Evolutionary conservation across 768 basidiomycete genomes (phyloP).

Genomic region (Trametopsis cervina): DNA sequence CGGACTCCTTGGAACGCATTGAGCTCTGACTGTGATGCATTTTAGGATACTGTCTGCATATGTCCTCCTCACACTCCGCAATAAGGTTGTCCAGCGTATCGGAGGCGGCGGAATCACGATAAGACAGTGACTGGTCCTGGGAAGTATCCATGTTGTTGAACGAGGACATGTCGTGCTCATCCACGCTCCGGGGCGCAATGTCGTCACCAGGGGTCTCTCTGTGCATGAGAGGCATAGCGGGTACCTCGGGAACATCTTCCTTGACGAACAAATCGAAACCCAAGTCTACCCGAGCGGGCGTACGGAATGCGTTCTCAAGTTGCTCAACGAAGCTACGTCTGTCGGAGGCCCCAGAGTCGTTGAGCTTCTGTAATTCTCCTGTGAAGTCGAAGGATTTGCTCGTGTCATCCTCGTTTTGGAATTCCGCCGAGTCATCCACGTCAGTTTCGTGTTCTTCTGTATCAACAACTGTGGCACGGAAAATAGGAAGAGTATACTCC

Average conservation of each 20-base stretch:
- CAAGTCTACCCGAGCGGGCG: slow-evolving; percentile 63
- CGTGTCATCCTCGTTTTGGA: slow-evolving; percentile 39
- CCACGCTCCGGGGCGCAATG: slow-evolving; percentile 19
- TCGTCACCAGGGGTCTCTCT: slow-evolving; percentile 16
- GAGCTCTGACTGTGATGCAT: slow-evolving; percentile 22
- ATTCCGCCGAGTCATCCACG: slow-evolving; percentile 42
- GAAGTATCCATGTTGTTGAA: slow-evolving; percentile 10
- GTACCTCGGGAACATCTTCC: slow-evolving; percentile 47
- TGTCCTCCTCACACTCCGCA: slow-evolving; percentile 24
- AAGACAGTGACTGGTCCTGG: slow-evolving; percentile 4
- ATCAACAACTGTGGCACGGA: slow-evolving; percentile 39
- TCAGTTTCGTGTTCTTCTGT: slow-evolving; percentile 30
- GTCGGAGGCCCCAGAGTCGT: slow-evolving; percentile 63
- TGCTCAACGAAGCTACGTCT: slow-evolving; percentile 74
- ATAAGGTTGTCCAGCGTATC: slow-evolving; percentile 20
- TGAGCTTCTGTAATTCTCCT: slow-evolving; percentile 62
- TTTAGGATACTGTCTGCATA: slow-evolving; percentile 27
- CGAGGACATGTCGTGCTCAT: slow-evolving; percentile 10
- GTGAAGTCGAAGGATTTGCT: slow-evolving; percentile 84
- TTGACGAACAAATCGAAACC: slow-evolving; percentile 30
- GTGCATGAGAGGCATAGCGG: slow-evolving; percentile 21
- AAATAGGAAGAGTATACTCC: slow-evolving; percentile 27
- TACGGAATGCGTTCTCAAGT: slow-evolving; percentile 72
- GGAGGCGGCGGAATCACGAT: slow-evolving; percentile 15
- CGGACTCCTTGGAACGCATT: slow-evolving; percentile 40